Evolutionary conservation across 306 rosid species (phyloP).

Genomic region (Pterocarpus santalinus): DNA sequence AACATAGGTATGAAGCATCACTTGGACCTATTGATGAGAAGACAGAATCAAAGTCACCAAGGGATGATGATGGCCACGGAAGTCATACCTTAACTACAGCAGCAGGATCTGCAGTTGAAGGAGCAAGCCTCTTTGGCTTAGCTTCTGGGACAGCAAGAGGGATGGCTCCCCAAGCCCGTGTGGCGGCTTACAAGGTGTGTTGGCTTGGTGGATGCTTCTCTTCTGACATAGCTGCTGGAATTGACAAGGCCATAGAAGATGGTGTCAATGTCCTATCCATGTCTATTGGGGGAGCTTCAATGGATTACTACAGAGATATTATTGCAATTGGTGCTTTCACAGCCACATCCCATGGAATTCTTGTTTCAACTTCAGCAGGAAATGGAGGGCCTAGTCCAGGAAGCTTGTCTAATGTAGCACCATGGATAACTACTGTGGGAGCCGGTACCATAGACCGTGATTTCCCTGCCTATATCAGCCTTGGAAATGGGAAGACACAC

Average conservation of each 20-base stretch:
- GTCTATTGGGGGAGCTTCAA: conserved; percentile 76
- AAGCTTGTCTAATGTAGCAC: conserved; percentile 76
- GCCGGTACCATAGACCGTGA: conserved; percentile 93
- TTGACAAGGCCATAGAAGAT: conserved; percentile 85
- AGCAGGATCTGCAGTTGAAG: conserved; percentile 69
- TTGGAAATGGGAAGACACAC: conserved; percentile 67
- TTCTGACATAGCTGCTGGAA: conserved; percentile 80
- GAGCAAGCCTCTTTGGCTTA: conserved; percentile 78
- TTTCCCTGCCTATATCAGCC: conserved; percentile 68
- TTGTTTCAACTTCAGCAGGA: conserved; percentile 87
- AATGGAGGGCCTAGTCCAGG: conserved; percentile 71
- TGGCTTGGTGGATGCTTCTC: conserved; percentile 85
- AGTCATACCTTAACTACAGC: conserved; percentile 90
- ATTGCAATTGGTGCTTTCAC: conserved; percentile 81
- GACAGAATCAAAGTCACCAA: conserved; percentile 76
- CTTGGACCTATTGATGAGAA: conserved; percentile 60
- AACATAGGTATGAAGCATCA: conserved; percentile 64
- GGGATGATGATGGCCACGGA: conserved; percentile 95
- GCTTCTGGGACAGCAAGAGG: conserved; percentile 93
- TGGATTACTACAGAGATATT: conserved; percentile 66
- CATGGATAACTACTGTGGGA: conserved; percentile 90
- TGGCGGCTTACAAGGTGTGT: conserved; percentile 85
- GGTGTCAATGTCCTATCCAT: conserved; percentile 78
- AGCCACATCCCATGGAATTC: conserved; percentile 74
- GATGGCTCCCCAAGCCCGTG: conserved; percentile 81